Evolutionary conservation across 208 protist genomes (phyloP).

Genomic region (Phytomonas sp.): DNA sequence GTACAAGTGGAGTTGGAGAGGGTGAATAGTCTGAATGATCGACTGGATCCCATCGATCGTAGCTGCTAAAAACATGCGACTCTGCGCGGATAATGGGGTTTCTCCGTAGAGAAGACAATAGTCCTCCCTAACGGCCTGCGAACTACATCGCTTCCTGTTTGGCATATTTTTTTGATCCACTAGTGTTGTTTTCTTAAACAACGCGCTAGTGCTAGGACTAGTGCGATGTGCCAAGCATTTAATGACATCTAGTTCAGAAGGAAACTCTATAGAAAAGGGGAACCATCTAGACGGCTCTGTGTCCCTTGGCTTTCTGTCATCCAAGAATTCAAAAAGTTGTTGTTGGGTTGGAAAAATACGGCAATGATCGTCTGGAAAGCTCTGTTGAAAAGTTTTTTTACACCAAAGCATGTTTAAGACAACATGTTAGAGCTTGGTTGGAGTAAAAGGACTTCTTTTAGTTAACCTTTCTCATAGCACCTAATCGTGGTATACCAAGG

Average conservation of each 20-base stretch:
- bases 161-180: neutral
- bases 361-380: conserved; percentile 34
- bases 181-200: neutral
- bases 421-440: neutral
- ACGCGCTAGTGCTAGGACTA: neutral
- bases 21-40: conserved; percentile 28
- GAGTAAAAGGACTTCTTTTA: neutral
- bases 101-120: conserved; percentile 60
- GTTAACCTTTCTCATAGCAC: neutral
- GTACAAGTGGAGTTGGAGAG: conserved; percentile 69
- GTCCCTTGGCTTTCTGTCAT: conserved; percentile 8
- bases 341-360: conserved; percentile 60
- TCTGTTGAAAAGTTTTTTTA: conserved; percentile 54
- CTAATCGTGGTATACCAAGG: neutral
- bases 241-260: conserved; percentile 42
- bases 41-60: conserved; percentile 22
- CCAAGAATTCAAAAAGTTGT: conserved; percentile 77
- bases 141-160: neutral
- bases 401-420: conserved; percentile 54
- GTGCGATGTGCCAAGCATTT: conserved; percentile 29
- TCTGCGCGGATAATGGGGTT: conserved; percentile 48
- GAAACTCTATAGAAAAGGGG: conserved; percentile 78
- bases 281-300: conserved; percentile 25
- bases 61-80: conserved; percentile 65
- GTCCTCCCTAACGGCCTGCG: conserved; percentile 23